phyloP scores from a whole-genome alignment of 2,329 filamentous ascomycete genomes.

The Trichoderma atroviride region DNA sequence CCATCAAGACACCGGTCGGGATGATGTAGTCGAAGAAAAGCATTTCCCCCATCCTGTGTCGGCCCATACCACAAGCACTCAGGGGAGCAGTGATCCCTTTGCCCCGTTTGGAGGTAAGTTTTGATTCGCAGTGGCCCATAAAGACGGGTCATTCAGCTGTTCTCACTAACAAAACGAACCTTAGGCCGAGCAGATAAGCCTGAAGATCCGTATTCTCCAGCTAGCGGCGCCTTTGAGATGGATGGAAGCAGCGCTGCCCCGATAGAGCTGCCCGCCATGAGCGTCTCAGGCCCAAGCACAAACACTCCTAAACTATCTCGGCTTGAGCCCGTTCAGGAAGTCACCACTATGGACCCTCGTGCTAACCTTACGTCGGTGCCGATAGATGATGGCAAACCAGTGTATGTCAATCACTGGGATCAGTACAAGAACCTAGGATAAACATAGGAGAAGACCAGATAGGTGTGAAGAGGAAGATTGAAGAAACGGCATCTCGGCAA shows the following conservation, averaged over 20 bases:
- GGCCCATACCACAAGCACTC: constrained; percentile 35
- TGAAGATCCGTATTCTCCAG: constrained; percentile 35
- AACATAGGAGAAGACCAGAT: neutral
- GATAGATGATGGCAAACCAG: constrained; percentile 36
- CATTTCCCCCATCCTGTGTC: constrained; percentile 33
- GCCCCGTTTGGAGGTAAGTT: constrained; percentile 50
- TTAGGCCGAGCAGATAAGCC: constrained; percentile 41
- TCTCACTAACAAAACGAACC: neutral
- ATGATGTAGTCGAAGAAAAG: constrained; percentile 36
- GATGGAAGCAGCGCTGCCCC: constrained; percentile 39
- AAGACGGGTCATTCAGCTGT: neutral
- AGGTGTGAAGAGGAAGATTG: neutral
- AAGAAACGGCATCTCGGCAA: neutral
- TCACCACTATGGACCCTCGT: constrained; percentile 36
- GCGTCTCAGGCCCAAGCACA: constrained; percentile 21
- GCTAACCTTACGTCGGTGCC: constrained; percentile 41
- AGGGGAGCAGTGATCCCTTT: constrained; percentile 43
- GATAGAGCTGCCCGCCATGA: constrained; percentile 40
- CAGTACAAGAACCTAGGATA: constrained; percentile 32
- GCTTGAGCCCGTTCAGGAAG: constrained; percentile 27
- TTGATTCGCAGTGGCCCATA: neutral
- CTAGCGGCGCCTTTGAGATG: constrained; percentile 43
- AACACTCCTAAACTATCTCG: neutral
- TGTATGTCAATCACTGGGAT: constrained; percentile 45
- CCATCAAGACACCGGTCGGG: constrained; percentile 26